Conservation (phyloP, 1,284 basidiomycete species). For the Anthracocystis panici-leucophaei region DNA sequence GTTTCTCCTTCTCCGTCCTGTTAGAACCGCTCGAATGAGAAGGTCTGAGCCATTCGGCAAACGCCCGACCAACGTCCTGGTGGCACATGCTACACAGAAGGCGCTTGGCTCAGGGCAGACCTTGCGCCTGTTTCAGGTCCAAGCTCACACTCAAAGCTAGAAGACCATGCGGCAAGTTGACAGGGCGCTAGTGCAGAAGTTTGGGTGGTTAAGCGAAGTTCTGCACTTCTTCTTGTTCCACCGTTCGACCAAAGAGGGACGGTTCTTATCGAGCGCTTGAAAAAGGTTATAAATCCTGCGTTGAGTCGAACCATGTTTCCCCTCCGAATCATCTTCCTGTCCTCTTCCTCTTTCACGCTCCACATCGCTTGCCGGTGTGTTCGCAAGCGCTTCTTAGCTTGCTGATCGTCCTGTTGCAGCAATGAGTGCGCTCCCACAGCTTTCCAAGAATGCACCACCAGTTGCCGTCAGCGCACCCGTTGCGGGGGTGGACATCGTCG, state of each 20-base stretch:
- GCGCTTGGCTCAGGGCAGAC: neutral
- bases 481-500: slow-evolving; percentile 17
- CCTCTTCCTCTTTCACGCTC: neutral
- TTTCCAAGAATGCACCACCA: slow-evolving; percentile 26
- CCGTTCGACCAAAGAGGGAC: no score
- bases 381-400: neutral
- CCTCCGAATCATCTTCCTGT: neutral
- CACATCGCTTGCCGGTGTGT: neutral
- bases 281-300: neutral
- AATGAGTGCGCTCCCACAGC: slow-evolving; percentile 31
- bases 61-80: neutral
- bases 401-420: neutral
- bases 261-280: neutral
- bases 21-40: neutral
- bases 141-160: neutral
- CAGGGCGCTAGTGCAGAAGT: neutral
- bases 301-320: no score
- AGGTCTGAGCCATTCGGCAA: neutral
- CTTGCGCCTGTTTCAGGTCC: neutral
- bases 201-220: neutral
- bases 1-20: neutral
- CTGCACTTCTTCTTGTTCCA: neutral
- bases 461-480: slow-evolving; percentile 21
- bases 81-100: neutral
- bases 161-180: neutral